Conservation (phyloP, 1,284 basidiomycete genomes). For the Exsudoporus floridanus region DNA sequence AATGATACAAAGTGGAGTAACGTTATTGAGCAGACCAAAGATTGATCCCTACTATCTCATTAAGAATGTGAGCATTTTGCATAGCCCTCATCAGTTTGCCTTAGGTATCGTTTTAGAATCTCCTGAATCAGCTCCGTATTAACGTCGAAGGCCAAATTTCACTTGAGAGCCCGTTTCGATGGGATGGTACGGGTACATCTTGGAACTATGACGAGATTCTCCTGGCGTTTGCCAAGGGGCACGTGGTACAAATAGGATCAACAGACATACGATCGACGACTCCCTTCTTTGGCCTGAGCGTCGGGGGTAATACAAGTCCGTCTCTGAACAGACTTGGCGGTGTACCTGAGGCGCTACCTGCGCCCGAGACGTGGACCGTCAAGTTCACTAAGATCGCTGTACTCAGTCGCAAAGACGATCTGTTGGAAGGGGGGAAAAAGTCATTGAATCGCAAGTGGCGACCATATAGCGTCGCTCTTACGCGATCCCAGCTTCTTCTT, state of each 20-base stretch:
- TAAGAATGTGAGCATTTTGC: constrained; percentile 54
- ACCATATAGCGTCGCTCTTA: constrained; percentile 82
- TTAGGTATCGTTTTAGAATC: constrained; percentile 45
- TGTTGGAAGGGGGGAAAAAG: constrained; percentile 75
- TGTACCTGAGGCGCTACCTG: constrained; percentile 21
- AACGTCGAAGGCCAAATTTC: constrained; percentile 69
- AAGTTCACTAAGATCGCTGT: constrained; percentile 83
- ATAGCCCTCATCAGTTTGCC: constrained; percentile 1
- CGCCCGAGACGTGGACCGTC: constrained; percentile 50
- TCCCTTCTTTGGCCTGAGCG: constrained; percentile 50
- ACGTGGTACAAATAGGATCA: constrained; percentile 56
- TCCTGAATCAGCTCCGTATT: constrained; percentile 75
- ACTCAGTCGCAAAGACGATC: constrained; percentile 83
- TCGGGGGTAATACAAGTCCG: constrained; percentile 37
- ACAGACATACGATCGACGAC: constrained; percentile 43
- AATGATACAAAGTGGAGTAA: constrained; percentile 39
- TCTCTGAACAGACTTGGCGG: constrained; percentile 24
- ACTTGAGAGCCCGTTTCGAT: constrained; percentile 70
- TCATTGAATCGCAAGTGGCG: constrained; percentile 84
- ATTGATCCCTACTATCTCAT: constrained; percentile 94
- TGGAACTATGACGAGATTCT: constrained; percentile 75
- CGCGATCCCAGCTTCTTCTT: constrained; percentile 88
- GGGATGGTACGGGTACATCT: constrained; percentile 66
- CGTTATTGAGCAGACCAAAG: constrained; percentile 59
- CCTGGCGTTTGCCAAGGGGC: constrained; percentile 67